Conservation (phyloP, 805 yeast species). For the Nakazawaea holstii region DNA sequence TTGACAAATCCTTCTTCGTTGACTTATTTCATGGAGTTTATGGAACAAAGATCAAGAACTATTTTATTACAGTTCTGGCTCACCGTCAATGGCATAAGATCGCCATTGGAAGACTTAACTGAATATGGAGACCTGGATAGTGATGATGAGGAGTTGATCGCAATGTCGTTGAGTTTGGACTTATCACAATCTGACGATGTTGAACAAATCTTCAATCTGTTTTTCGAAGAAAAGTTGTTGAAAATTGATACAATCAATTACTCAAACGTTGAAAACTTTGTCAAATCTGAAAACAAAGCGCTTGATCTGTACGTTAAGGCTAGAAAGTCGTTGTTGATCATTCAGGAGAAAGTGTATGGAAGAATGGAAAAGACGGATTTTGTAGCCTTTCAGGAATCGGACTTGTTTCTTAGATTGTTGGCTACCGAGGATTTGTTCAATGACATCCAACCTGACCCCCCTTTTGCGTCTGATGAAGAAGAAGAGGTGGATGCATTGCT, state of each 20-base stretch:
- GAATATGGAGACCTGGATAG: conserved; percentile 23
- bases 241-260: conserved; percentile 22
- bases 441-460: neutral
- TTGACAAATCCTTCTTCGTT: conserved; percentile 42
- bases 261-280: conserved; percentile 33
- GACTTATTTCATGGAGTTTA: conserved; percentile 46
- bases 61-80: conserved; percentile 58
- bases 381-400: conserved; percentile 57
- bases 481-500: neutral
- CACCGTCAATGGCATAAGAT: conserved; percentile 59
- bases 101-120: conserved; percentile 58
- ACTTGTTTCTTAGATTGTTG: conserved; percentile 45
- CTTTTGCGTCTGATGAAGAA: neutral
- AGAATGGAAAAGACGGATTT: conserved; percentile 49
- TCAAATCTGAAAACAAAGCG: conserved; percentile 18
- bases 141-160: conserved; percentile 19
- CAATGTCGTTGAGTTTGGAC: conserved; percentile 29
- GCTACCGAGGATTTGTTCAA: conserved; percentile 29
- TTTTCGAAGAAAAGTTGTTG: conserved; percentile 28
- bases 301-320: conserved; percentile 42
- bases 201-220: conserved; percentile 38
- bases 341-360: conserved; percentile 50
- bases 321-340: conserved; percentile 49
- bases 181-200: conserved; percentile 50
- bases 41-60: conserved; percentile 44